Evolutionary conservation across 352 stramenopile genomes (phyloP), one percentile per base, ranked within the genome.

Genomic region (Phytophthora ohioensis): DNA sequence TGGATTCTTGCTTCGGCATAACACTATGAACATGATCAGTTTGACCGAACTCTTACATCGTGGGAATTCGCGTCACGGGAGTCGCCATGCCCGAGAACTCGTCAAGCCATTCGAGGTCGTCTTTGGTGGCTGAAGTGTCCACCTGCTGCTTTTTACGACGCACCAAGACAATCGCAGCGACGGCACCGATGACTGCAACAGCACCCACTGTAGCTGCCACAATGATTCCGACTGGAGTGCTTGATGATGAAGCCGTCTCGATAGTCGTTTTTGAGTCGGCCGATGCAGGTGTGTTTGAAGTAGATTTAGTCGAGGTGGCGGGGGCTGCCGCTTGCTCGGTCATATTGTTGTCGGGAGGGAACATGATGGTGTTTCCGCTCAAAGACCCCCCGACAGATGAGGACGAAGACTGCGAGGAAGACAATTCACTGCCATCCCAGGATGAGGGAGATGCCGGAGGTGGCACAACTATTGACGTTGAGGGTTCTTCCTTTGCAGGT

Each of bases 131-230:
- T 21, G 47, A 46, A 27, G 45, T 71, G 13, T 91, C 80, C 34
- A 88, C 48, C 53, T 81, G 35, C 59, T 82, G 55, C 75, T 91
- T 86, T 71, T 88, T 88, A 58, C 78, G 80, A 58, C 79, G 82
- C 27, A 84, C 53, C 5, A 82, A 65, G 47, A 87, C 71, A 53
- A 86, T 70, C 5, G 74, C 70, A 36, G 63, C 55, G n/a, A 76
- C 48, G n/a, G 59, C 73, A 5, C 58, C 76, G 11, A 74, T 31
- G 4, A 72, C 63, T 8, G 65, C 73, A 9, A 76, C 57, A 27
- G 57, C 62, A 35, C 71, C 64, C 5, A 81, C 31, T 8, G 36
- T 58, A 17, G 57, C 60, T 5, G 57, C 54, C 8, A 79, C 45
- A 36, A 62, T 62, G 1, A 48, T 71, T 12, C 52, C 66, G 4